phyloP scores from a whole-genome alignment of 2,329 filamentous ascomycete species.

The Colletotrichum cuscutae region DNA sequence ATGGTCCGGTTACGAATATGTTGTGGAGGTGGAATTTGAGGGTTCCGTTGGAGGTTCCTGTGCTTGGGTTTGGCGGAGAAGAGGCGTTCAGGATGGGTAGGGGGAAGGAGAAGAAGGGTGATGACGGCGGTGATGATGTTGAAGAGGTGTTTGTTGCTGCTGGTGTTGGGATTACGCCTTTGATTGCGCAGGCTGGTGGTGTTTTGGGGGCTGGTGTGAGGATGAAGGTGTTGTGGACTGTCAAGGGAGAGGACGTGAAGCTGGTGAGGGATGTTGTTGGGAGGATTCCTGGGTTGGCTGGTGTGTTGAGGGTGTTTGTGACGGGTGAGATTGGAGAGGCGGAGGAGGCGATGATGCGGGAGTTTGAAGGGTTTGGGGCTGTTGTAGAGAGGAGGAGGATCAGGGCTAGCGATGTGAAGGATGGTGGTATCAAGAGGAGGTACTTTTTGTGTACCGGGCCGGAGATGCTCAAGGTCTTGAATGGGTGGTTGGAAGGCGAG shows the following conservation, averaged over 20 bases:
- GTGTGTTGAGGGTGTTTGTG: slow-evolving; percentile 70
- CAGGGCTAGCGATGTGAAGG: slow-evolving; percentile 50
- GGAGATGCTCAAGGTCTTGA: slow-evolving; percentile 50
- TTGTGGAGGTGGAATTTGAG: slow-evolving; percentile 68
- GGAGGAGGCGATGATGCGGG: slow-evolving; percentile 47
- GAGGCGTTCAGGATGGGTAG: slow-evolving; percentile 48
- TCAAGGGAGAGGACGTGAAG: slow-evolving; percentile 69
- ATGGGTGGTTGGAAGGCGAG: slow-evolving; percentile 65
- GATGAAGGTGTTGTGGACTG: slow-evolving; percentile 75
- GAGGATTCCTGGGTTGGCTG: slow-evolving; percentile 60
- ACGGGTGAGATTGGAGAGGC: slow-evolving; percentile 57
- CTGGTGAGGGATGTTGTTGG: slow-evolving; percentile 70
- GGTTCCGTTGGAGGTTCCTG: slow-evolving; percentile 68
- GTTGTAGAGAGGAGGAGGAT: slow-evolving; percentile 52
- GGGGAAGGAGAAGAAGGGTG: slow-evolving; percentile 28
- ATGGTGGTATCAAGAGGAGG: slow-evolving; percentile 52
- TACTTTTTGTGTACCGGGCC: slow-evolving; percentile 63
- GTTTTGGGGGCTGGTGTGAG: slow-evolving; percentile 50
- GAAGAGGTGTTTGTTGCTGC: slow-evolving; percentile 74
- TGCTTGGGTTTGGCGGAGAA: slow-evolving; percentile 79
- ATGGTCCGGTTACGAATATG: slow-evolving; percentile 75
- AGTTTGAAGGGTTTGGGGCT: slow-evolving; percentile 48
- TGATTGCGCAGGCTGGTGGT: slow-evolving; percentile 73
- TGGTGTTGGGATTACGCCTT: slow-evolving; percentile 85
- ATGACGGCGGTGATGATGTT: slow-evolving; percentile 18